Conservation (phyloP, 352 stramenopile species). For the Peronospora tabacina region DNA sequence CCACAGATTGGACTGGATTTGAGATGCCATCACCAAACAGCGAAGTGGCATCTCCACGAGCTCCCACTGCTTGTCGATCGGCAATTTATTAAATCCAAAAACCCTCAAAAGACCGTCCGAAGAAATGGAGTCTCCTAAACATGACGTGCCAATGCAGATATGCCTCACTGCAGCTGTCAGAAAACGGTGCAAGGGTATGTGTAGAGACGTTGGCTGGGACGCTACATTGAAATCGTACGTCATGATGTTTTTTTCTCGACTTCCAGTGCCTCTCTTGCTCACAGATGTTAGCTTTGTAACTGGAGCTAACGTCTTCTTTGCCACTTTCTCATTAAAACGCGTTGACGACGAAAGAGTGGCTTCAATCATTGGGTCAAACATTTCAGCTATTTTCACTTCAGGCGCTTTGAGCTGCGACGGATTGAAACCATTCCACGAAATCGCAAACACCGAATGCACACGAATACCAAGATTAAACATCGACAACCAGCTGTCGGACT, state of each 20-base stretch:
- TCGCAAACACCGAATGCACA: conserved; percentile 75
- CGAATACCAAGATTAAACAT: conserved; percentile 88
- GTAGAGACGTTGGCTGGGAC: conserved; percentile 52
- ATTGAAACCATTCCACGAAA: conserved; percentile 67
- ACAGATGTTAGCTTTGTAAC: conserved; percentile 28
- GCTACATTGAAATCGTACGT: conserved; percentile 68
- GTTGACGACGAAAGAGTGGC: conserved; percentile 39
- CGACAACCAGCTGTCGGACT: conserved; percentile 82
- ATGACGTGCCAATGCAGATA: conserved; percentile 48
- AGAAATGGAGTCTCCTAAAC: conserved; percentile 41
- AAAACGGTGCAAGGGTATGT: conserved; percentile 81
- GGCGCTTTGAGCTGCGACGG: conserved; percentile 28
- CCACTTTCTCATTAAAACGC: conserved; percentile 38
- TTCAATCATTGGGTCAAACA: conserved; percentile 44
- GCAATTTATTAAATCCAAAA: conserved; percentile 55
- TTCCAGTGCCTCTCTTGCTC: conserved; percentile 8
- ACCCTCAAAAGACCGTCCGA: conserved; percentile 38
- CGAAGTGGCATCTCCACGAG: conserved; percentile 74
- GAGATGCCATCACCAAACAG: conserved; percentile 77
- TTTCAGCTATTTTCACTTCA: conserved; percentile 29
- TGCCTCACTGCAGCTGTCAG: conserved; percentile 62
- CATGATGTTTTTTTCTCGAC: conserved; percentile 19
- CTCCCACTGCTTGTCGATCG: conserved; percentile 40
- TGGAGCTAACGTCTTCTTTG: conserved; percentile 41
- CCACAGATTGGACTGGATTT: conserved; percentile 86